Conservation (phyloP, 2,329 filamentous ascomycete genomes). For the Gnomoniopsis smithogilvyi region DNA sequence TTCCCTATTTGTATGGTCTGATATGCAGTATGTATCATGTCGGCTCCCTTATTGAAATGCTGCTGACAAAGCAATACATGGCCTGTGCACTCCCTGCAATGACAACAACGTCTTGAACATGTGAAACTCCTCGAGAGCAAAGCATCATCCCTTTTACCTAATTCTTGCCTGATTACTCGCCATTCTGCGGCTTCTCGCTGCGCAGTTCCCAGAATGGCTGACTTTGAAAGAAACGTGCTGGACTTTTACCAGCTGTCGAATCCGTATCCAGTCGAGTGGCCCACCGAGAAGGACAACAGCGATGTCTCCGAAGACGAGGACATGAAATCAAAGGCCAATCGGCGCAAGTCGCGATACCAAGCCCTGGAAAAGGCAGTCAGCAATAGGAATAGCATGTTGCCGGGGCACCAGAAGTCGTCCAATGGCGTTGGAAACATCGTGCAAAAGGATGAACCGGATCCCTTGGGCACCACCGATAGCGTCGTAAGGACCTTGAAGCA, state of each 20-base stretch:
- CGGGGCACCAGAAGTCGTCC: conserved; percentile 65
- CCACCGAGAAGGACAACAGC: conserved; percentile 72
- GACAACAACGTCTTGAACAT: neutral
- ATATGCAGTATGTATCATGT: no score
- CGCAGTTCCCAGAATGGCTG: conserved; percentile 48
- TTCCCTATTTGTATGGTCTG: no score
- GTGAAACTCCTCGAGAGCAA: neutral
- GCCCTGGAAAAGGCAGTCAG: conserved; percentile 75
- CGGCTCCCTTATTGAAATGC: no score
- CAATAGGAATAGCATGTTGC: conserved; percentile 62
- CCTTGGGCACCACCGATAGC: conserved; percentile 81
- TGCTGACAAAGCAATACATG: no score
- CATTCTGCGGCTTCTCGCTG: neutral
- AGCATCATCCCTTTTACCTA: neutral
- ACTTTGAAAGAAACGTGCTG: conserved; percentile 73
- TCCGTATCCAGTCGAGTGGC: conserved; percentile 81
- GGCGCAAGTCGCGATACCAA: conserved; percentile 76
- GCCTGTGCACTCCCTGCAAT: no score
- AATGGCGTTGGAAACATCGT: conserved; percentile 71
- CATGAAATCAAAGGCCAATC: conserved; percentile 48
- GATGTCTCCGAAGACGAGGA: conserved; percentile 62
- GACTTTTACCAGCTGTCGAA: conserved; percentile 86
- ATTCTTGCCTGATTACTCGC: neutral
- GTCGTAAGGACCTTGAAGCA: conserved; percentile 78
- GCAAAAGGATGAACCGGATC: conserved; percentile 89